Conservation (phyloP, 345 rosid species). For the Eucalyptus tenuipes region DNA sequence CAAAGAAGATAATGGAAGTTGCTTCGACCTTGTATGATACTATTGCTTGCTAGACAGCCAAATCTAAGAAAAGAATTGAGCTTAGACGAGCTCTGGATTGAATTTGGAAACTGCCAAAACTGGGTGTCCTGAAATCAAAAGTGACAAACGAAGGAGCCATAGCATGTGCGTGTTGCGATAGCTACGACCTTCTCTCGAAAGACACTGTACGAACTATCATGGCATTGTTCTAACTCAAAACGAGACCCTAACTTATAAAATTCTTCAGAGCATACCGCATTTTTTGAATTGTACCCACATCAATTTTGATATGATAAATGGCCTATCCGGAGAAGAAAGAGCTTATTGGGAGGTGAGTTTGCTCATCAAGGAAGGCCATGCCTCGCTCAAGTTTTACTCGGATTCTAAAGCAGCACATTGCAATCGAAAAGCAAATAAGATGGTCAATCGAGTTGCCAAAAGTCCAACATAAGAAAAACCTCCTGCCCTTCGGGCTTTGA, state of each 20-base stretch:
- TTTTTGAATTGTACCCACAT: no score
- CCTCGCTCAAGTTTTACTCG: fast-evolving
- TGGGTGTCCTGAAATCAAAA: fast-evolving
- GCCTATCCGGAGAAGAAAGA: neutral
- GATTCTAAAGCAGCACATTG: no score
- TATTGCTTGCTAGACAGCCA: neutral
- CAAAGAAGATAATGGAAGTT: neutral
- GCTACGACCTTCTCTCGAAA: neutral
- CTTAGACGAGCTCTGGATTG: fast-evolving
- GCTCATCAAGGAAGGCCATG: neutral
- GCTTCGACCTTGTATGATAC: neutral
- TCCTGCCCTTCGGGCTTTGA: neutral
- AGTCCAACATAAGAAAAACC: neutral
- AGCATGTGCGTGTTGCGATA: neutral
- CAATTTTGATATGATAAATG: neutral
- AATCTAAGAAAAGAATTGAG: neutral
- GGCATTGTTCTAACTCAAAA: fast-evolving
- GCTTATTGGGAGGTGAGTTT: neutral
- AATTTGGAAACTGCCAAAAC: fast-evolving
- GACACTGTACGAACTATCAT: fast-evolving
- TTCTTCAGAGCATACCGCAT: no score
- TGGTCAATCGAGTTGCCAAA: neutral
- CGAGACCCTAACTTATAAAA: neutral
- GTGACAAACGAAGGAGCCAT: neutral
- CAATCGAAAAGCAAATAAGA: fast-evolving